phyloP scores from a whole-genome alignment of 1,284 basidiomycete species.

The Bondarzewia mesenterica region DNA sequence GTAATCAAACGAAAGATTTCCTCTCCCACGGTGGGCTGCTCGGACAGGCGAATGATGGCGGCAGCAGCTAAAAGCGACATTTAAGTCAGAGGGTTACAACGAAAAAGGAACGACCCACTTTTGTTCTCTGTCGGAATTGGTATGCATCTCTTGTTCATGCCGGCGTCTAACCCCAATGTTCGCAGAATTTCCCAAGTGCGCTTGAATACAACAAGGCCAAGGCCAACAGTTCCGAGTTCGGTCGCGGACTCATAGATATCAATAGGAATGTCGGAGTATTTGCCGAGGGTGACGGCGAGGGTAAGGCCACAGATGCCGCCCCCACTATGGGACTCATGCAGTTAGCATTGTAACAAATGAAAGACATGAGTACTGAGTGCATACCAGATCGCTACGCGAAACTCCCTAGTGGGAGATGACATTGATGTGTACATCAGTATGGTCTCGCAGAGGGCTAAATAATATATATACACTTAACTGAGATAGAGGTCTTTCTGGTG shows the following conservation, averaged over 20 bases:
- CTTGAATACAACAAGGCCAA: slow-evolving; percentile 28
- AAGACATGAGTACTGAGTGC: too few species aligned
- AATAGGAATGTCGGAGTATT: slow-evolving; percentile 23
- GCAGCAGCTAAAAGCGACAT: background rate
- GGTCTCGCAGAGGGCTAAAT: too few species aligned
- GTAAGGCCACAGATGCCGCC: slow-evolving; percentile 32
- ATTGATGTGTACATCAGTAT: too few species aligned
- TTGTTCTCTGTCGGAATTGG: slow-evolving; percentile 15
- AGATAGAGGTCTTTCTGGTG: too few species aligned
- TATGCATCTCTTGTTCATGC: slow-evolving; percentile 17
- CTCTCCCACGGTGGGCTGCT: too few species aligned
- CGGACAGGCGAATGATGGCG: too few species aligned
- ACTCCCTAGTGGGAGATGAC: too few species aligned
- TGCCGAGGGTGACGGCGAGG: slow-evolving; percentile 27
- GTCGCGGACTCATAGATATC: slow-evolving; percentile 31
- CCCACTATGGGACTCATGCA: slow-evolving; percentile 21
- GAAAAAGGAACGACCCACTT: background rate
- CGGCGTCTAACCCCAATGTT: slow-evolving; percentile 22
- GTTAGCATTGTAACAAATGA: too few species aligned
- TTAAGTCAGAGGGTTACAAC: background rate
- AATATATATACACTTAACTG: too few species aligned
- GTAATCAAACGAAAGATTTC: too few species aligned
- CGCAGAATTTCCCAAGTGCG: slow-evolving; percentile 24
- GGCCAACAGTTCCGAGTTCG: slow-evolving; percentile 26
- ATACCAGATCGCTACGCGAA: too few species aligned